phyloP scores from a whole-genome alignment of 371 early-diverging fungal species.

The Mucor indicus region DNA sequence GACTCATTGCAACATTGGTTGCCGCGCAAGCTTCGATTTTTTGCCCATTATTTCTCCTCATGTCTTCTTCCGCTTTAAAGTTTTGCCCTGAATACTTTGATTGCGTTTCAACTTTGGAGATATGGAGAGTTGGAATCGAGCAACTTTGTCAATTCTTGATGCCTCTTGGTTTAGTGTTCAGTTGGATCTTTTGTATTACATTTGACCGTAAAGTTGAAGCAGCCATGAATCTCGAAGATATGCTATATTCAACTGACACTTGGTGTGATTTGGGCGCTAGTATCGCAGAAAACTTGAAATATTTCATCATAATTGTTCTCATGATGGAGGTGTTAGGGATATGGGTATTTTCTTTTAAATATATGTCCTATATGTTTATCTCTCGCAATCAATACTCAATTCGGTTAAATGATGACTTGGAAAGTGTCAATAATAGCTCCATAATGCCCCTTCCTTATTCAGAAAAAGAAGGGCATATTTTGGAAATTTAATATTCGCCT shows the following conservation, averaged over 20 bases:
- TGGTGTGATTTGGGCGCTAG: background rate
- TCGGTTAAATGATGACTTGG: slow-evolving; percentile 36
- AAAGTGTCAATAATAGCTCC: too few species aligned
- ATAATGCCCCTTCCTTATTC: too few species aligned
- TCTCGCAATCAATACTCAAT: background rate
- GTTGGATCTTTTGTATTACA: slow-evolving; percentile 39
- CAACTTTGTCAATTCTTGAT: slow-evolving; percentile 31
- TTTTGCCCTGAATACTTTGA: too few species aligned
- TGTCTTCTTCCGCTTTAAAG: background rate
- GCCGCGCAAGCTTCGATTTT: slow-evolving; percentile 33
- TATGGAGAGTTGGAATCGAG: slow-evolving; percentile 10
- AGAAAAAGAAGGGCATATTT: too few species aligned
- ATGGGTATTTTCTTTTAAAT: slow-evolving; percentile 7
- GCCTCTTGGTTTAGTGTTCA: slow-evolving; percentile 40
- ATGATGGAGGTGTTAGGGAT: slow-evolving; percentile 8
- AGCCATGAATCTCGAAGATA: background rate
- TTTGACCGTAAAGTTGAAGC: slow-evolving; percentile 24
- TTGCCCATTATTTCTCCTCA: slow-evolving; percentile 18
- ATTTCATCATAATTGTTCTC: background rate
- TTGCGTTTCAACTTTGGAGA: background rate
- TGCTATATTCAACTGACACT: background rate
- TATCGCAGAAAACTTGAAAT: slow-evolving; percentile 2
- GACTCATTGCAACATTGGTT: slow-evolving; percentile 28
- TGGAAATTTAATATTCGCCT: too few species aligned
- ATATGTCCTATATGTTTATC: background rate